A percentile compares a stretch with the other conserved stretches of the same genome.
These are phyloP conservation scores for Aspergillus sparsus DNA, from an alignment of 495 filamentous ascomycete species.

Conservation along the genomic window DNA sequence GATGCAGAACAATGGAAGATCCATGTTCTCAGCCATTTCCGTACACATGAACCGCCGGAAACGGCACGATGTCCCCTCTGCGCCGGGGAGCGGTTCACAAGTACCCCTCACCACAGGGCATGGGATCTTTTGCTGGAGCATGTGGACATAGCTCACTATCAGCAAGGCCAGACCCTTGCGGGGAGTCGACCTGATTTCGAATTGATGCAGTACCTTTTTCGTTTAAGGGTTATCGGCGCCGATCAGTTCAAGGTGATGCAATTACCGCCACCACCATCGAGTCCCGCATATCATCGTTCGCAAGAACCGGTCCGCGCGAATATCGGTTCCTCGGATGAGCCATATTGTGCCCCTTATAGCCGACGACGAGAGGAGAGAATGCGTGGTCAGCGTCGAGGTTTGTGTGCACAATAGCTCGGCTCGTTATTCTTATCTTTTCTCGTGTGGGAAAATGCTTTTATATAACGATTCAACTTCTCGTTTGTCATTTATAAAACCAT, in stretches of 20 bases:
- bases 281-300: conserved; percentile 47
- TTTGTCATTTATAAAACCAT: background rate
- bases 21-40: conserved; percentile 48
- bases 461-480: background rate
- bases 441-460: background rate
- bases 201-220: conserved; percentile 49
- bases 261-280: conserved; percentile 43
- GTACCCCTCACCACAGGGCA: conserved; percentile 29
- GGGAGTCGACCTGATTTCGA: conserved; percentile 47
- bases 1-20: conserved; percentile 40
- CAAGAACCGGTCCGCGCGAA: conserved; percentile 45
- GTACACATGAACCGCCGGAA: conserved; percentile 38
- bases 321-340: conserved; percentile 49
- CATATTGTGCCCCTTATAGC: conserved; percentile 49
- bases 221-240: conserved; percentile 43
- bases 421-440: background rate
- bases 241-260: conserved; percentile 51
- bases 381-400: conserved; percentile 40
- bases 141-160: conserved; percentile 40
- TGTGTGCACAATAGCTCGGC: conserved; percentile 32
- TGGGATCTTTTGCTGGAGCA: conserved; percentile 47
- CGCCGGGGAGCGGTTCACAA: conserved; percentile 35
- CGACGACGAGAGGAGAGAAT: conserved; percentile 45
- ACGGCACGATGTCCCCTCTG: conserved; percentile 47
- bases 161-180: conserved; percentile 42